Evolutionary conservation across 495 filamentous ascomycete genomes (phyloP).

Genomic region (Astrothelium subdiscretum): DNA sequence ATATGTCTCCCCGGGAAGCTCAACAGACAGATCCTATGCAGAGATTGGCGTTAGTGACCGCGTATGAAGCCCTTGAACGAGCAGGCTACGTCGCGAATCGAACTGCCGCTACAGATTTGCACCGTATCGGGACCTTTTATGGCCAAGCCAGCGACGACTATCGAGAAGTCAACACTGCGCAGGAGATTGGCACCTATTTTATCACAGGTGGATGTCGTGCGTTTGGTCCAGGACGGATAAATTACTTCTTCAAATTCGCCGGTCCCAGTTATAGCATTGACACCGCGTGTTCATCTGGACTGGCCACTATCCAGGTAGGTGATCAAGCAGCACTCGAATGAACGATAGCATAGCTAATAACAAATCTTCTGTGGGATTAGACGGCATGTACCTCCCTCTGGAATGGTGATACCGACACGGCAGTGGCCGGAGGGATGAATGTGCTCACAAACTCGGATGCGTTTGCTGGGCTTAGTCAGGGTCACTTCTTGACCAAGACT

Average conservation of each 20-base stretch:
- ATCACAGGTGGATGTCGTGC: slow-evolving; percentile 25
- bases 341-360: neutral
- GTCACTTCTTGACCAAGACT: slow-evolving; percentile 28
- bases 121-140: slow-evolving; percentile 28
- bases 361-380: neutral
- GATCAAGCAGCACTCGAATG: neutral
- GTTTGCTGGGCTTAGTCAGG: slow-evolving; percentile 24
- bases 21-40: slow-evolving; percentile 19
- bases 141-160: slow-evolving; percentile 29
- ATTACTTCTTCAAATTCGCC: slow-evolving; percentile 16
- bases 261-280: slow-evolving; percentile 23
- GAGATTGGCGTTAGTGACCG: slow-evolving; percentile 26
- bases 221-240: slow-evolving; percentile 27
- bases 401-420: slow-evolving; percentile 30
- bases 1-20: slow-evolving; percentile 31
- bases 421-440: slow-evolving; percentile 32
- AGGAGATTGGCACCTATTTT: slow-evolving; percentile 24
- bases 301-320: slow-evolving; percentile 20
- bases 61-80: slow-evolving; percentile 30
- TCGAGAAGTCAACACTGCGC: slow-evolving; percentile 18
- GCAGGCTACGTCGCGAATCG: slow-evolving; percentile 26
- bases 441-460: slow-evolving; percentile 28
- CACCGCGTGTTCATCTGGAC: slow-evolving; percentile 30
- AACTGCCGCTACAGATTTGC: slow-evolving; percentile 19
- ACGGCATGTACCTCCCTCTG: slow-evolving; percentile 15